A percentile compares a stretch with the other conserved stretches of the same genome.
phyloP scores from a whole-genome alignment of 805 yeast species.

The Cyberlindnera subsufficiens region DNA sequence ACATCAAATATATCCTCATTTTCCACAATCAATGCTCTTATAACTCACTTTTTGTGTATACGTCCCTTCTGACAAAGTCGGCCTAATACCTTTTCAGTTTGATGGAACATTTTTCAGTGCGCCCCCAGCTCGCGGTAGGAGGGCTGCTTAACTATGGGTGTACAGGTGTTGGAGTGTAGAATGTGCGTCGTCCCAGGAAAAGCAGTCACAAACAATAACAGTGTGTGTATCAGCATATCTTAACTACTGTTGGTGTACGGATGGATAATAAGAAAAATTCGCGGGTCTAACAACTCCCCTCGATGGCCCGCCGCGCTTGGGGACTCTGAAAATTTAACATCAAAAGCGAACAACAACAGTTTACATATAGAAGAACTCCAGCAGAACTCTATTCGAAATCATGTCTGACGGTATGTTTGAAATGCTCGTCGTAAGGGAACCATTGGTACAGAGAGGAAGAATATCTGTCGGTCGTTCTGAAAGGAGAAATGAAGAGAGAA shows the following conservation, averaged over 20 bases:
- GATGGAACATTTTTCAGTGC: slow-evolving; percentile 10
- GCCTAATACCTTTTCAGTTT: neutral
- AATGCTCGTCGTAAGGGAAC: too few species aligned
- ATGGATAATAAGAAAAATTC: neutral
- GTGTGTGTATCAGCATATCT: neutral
- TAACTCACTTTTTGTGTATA: slow-evolving; percentile 12
- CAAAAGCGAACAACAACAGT: slow-evolving; percentile 4
- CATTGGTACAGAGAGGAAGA: neutral
- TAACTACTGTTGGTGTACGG: slow-evolving; percentile 3
- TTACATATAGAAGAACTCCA: neutral
- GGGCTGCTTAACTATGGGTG: slow-evolving; percentile 1
- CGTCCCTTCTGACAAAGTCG: neutral
- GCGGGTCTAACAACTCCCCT: neutral
- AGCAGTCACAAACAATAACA: neutral
- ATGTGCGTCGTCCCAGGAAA: neutral
- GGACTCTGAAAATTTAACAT: slow-evolving; percentile 17
- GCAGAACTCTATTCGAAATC: slow-evolving; percentile 11
- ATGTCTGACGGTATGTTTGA: slow-evolving; percentile 27
- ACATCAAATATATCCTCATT: neutral
- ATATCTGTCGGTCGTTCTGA: neutral
- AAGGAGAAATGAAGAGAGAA: too few species aligned
- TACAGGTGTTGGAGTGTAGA: neutral
- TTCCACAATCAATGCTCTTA: neutral
- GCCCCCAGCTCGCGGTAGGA: neutral
- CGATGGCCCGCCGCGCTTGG: neutral